Conservation (phyloP, 306 rosid species). For the Cajanus cajan region DNA sequence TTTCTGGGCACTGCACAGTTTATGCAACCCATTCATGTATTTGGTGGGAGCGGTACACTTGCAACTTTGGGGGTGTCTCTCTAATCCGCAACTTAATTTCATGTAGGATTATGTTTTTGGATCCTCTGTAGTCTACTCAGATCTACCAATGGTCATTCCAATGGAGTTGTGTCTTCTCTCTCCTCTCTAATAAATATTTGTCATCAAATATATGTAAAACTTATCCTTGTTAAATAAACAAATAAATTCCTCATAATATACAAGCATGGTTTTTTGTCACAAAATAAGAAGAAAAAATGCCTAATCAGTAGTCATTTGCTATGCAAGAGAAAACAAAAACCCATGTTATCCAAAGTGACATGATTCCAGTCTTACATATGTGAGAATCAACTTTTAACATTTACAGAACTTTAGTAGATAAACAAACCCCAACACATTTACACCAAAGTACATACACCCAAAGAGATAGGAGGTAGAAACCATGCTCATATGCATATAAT, state of each 20-base stretch:
- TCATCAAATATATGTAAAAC: neutral
- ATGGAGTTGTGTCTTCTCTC: neutral
- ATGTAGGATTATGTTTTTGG: neutral
- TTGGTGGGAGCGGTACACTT: neutral
- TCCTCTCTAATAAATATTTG: neutral
- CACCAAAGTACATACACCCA: slow-evolving; percentile 17
- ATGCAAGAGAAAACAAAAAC: slow-evolving; percentile 7
- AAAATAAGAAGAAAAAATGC: neutral
- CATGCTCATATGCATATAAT: slow-evolving; percentile 1
- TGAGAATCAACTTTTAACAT: slow-evolving; percentile 4
- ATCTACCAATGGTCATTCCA: neutral
- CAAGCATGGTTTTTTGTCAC: neutral
- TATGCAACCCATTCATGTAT: neutral
- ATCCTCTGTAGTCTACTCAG: neutral
- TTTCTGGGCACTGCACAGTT: neutral
- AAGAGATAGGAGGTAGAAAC: slow-evolving; percentile 17
- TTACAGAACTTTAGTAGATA: neutral
- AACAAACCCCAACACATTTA: slow-evolving; percentile 15
- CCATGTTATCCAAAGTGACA: slow-evolving; percentile 1
- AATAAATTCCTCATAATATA: neutral
- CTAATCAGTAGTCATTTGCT: neutral
- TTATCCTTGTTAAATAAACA: neutral
- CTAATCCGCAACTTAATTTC: neutral
- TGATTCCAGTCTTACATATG: neutral
- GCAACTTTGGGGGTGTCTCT: neutral